These are phyloP conservation scores for Metschnikowia anglica DNA, from an alignment of 805 yeast genomes.

Conservation along the genomic window DNA sequence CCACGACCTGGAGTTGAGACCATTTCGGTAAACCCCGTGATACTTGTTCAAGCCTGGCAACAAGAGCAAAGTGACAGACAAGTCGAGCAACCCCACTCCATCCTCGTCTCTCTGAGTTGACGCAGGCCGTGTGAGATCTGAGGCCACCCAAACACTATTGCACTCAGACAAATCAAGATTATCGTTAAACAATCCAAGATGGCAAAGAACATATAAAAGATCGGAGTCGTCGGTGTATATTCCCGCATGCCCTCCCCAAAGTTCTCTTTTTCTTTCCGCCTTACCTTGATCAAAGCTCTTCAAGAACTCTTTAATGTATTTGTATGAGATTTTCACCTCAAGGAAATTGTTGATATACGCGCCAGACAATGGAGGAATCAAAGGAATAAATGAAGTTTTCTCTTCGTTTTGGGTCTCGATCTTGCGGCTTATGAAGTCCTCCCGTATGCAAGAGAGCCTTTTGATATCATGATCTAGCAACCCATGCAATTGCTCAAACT, in stretches of 20 bases:
- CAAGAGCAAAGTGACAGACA: slow-evolving; percentile 57
- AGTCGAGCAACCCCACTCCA: slow-evolving; percentile 37
- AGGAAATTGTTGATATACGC: slow-evolving; percentile 47
- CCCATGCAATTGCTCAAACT: slow-evolving; percentile 24
- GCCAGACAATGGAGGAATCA: slow-evolving; percentile 37
- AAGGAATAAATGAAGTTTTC: slow-evolving; percentile 35
- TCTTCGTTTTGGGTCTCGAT: slow-evolving; percentile 13
- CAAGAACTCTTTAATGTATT: slow-evolving; percentile 38
- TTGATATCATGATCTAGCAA: slow-evolving; percentile 30
- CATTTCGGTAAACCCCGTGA: slow-evolving; percentile 63
- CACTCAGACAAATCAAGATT: slow-evolving; percentile 31
- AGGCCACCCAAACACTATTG: slow-evolving; percentile 30
- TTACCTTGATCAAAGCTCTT: slow-evolving; percentile 28
- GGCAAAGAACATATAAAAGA: slow-evolving; percentile 68
- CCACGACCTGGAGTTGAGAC: slow-evolving; percentile 79
- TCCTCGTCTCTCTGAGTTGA: slow-evolving; percentile 17
- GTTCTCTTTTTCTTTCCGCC: slow-evolving; percentile 34
- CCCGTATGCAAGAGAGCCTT: slow-evolving; percentile 26
- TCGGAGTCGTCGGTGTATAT: slow-evolving; percentile 94
- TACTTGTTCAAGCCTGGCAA: slow-evolving; percentile 71
- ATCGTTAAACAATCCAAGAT: slow-evolving; percentile 62
- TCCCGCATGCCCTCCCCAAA: slow-evolving; percentile 84
- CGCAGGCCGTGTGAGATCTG: slow-evolving; percentile 29
- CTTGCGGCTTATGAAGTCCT: slow-evolving; percentile 11
- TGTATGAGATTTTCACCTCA: slow-evolving; percentile 56